Percentiles rank a stretch among this genome's conserved stretches.
phyloP scores from a whole-genome alignment of 2,329 filamentous ascomycete genomes.

The Aspergillus oerlinghausenensis region DNA sequence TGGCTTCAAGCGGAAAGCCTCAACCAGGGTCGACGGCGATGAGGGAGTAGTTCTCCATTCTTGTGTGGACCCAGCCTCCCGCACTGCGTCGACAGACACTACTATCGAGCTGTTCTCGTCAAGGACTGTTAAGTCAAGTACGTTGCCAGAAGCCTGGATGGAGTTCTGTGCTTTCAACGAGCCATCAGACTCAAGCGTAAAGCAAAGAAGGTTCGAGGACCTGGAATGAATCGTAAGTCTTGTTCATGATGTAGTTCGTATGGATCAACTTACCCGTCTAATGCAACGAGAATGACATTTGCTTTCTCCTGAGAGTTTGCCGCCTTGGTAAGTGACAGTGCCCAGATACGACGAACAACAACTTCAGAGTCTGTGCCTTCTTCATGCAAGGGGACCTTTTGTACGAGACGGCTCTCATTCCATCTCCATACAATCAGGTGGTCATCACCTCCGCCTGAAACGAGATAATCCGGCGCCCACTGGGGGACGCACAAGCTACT shows the following conservation, averaged over 20 bases:
- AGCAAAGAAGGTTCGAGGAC: conserved; percentile 63
- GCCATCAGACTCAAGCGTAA: conserved; percentile 51
- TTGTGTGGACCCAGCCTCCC: conserved; percentile 48
- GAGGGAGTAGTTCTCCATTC: conserved; percentile 25
- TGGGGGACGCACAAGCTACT: conserved; percentile 66
- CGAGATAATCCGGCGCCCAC: conserved; percentile 55
- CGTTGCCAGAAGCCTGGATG: conserved; percentile 59
- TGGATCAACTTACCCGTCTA: conserved; percentile 52
- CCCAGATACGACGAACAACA: conserved; percentile 52
- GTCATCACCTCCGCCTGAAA: conserved; percentile 84
- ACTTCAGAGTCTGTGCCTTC: conserved; percentile 25
- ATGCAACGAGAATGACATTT: conserved; percentile 46
- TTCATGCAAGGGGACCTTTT: conserved; percentile 26
- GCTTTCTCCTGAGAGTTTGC: conserved; percentile 7
- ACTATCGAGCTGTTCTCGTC: conserved; percentile 32
- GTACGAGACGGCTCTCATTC: conserved; percentile 42
- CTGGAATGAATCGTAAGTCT: conserved; percentile 47
- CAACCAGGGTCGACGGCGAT: conserved; percentile 23
- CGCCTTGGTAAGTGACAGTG: conserved; percentile 16
- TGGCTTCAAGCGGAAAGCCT: conserved; percentile 24
- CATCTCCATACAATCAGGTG: conserved; percentile 81
- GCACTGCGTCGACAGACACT: conserved; percentile 53
- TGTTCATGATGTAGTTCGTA: background rate
- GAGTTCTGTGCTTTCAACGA: conserved; percentile 48
- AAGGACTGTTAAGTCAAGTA: conserved; percentile 52